These are phyloP conservation scores for Pilatotrama ljubarskyi DNA, from an alignment of 768 basidiomycete species.

Conservation along the genomic window DNA sequence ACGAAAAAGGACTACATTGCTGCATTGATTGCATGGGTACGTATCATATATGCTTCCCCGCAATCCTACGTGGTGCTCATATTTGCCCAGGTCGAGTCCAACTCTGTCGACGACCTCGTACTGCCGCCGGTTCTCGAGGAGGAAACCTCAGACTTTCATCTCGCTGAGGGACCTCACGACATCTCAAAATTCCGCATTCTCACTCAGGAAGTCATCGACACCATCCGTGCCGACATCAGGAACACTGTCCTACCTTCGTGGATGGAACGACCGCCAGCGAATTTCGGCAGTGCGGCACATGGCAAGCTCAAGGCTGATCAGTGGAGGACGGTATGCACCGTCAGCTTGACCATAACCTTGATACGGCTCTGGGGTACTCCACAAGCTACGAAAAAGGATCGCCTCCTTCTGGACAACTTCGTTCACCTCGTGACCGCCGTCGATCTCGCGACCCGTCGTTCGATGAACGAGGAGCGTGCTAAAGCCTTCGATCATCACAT, in stretches of 20 bases:
- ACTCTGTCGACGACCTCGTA: no score
- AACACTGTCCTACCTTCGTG: conserved; percentile 19
- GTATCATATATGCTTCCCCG: neutral
- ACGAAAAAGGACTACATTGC: neutral
- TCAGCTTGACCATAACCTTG: conserved; percentile 38
- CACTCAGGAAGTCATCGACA: no score
- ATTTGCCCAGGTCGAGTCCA: neutral
- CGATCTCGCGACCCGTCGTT: conserved; percentile 23
- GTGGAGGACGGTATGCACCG: conserved; percentile 34
- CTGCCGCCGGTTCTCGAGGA: no score
- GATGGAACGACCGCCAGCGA: conserved; percentile 32
- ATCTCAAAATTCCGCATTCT: neutral
- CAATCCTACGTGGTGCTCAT: neutral
- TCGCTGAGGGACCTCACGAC: no score
- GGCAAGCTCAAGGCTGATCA: conserved; percentile 41
- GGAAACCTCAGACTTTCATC: no score
- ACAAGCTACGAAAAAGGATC: conserved; percentile 9
- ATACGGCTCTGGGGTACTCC: conserved; percentile 35
- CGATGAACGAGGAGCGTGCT: conserved; percentile 7
- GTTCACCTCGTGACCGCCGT: conserved; percentile 26
- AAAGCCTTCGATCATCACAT: neutral
- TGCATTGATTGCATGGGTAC: neutral
- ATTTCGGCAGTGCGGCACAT: conserved; percentile 33
- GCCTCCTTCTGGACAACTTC: conserved; percentile 31
- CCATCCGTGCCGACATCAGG: no score